A percentile compares a stretch with the other conserved stretches of the same genome.
phyloP scores from a whole-genome alignment of 2,329 filamentous ascomycete genomes.

The Colletotrichum neosansevieriae region DNA sequence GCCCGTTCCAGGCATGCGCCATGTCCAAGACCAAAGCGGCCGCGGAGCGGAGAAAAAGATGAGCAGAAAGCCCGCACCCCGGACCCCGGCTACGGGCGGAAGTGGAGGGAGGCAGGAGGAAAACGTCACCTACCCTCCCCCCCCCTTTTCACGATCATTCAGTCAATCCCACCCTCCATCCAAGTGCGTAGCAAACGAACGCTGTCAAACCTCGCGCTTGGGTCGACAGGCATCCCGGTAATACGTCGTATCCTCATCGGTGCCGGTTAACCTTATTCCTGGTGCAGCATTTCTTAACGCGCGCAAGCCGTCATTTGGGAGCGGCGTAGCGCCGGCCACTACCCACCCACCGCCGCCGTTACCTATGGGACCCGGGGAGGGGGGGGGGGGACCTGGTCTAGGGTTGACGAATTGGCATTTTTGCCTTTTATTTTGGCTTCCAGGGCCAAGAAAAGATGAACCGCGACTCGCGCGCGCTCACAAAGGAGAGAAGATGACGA shows the following conservation, averaged over 20 bases:
- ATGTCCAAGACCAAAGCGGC: constrained; percentile 1
- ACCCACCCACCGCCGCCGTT: constrained; percentile 9
- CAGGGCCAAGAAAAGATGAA: constrained; percentile 24
- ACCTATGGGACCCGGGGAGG: neutral
- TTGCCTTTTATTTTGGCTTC: neutral
- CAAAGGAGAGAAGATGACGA: constrained; percentile 6
- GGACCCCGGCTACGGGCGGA: constrained; percentile 9
- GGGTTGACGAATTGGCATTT: neutral
- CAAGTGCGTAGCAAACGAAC: constrained; percentile 21
- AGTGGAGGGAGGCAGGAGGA: neutral
- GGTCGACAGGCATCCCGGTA: constrained; percentile 13
- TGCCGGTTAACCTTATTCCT: constrained; percentile 31
- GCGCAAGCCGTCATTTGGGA: neutral
- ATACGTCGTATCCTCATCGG: neutral
- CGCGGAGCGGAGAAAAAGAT: constrained; percentile 13
- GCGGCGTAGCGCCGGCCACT: constrained; percentile 26
- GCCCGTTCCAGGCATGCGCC: neutral
- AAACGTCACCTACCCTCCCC: neutral
- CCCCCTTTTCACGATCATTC: too few relatives aligned
- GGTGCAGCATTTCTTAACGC: neutral
- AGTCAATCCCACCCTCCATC: too few relatives aligned
- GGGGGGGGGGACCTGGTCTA: neutral
- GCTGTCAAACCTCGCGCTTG: constrained; percentile 19
- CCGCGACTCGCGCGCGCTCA: constrained; percentile 25
- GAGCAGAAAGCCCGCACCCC: constrained; percentile 8